phyloP scores from a whole-genome alignment of 2,329 filamentous ascomycete species.

The Ceratocystis cubensis region DNA sequence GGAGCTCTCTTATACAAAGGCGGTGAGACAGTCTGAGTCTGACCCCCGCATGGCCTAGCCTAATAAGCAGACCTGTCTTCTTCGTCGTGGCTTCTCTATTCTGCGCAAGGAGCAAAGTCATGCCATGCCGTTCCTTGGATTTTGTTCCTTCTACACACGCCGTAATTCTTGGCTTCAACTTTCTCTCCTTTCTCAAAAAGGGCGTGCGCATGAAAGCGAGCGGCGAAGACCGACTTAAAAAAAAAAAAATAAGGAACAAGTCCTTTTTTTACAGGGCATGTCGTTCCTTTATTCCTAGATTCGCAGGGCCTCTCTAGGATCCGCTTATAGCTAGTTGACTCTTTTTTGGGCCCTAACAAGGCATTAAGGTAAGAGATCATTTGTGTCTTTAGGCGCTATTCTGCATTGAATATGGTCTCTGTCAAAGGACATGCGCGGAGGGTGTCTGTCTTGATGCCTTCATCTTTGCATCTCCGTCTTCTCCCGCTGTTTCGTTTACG shows the following conservation, averaged over 20 bases:
- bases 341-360: no score
- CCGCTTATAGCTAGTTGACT: not conserved
- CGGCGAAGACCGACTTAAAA: not conserved
- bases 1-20: not conserved
- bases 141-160: not conserved
- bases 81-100: not conserved
- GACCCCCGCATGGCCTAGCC: no score
- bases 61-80: no score
- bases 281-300: not conserved
- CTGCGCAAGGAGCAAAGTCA: not conserved
- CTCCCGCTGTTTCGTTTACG: not conserved
- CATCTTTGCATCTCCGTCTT: no score
- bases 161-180: not conserved
- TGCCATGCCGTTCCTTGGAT: not conserved
- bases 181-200: not conserved
- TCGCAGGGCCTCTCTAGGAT: not conserved
- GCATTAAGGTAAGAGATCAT: no score
- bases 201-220: conserved; percentile 7
- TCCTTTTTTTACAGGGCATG: not conserved
- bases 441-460: not conserved
- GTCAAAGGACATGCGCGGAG: not conserved
- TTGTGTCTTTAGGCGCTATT: not conserved
- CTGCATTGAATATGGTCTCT: not conserved
- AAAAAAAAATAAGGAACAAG: not conserved
- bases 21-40: not conserved